Base-by-base conservation (phyloP, 2,329 filamentous ascomycete genomes). In the Cytospora paraplurivora region DNA sequence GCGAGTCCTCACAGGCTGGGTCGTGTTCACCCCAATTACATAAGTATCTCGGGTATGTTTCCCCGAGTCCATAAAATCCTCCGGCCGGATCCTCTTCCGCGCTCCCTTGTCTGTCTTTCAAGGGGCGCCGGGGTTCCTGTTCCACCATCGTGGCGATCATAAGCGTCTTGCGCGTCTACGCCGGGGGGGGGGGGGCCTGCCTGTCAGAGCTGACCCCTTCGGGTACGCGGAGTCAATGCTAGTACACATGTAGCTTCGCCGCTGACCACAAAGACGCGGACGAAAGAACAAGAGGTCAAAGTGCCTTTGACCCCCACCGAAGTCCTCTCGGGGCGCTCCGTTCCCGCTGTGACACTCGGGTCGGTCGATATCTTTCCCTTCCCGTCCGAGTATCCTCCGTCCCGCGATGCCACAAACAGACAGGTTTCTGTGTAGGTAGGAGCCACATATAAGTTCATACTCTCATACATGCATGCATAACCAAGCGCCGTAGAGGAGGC, bases 41-140 rank as follows among this genome's bases (percentile, higher is more conserved):
- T 47, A 19, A 19, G n/a, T 47, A 47, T 11, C 44, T 21, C n/a
- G 21, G n/a, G n/a, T 19, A 7, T 37, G 5, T 21, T 17, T 12
- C 44, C 44, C 44, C 44, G n/a, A 47, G 44, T 47, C 44, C 44
- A 47, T 19, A 47, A 47, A 47, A 47, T 47, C 44, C 44, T 47
- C 44, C 44, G n/a, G 44, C 44, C 44, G n/a, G 44, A 21, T 47
- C n/a, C 44, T 47, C 13, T 21, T 47, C 44, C n/a, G 44, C 44
- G 44, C 44, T 44, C 38, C 44, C 44, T 47, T 47, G 44, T 47
- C n/a, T 4, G 44, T 47, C n/a, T 10, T 10, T 17, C 7, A 3
- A 37, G 15, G 5, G 38, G 15, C 38, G 11, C n/a, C n/a, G 44
- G 44, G n/a, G n/a, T 21, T 12, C n/a, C 4, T 19, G 21, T 47